Evolutionary conservation across 257 asterid species (phyloP), one percentile per base, ranked within the genome.

Genomic region (Solanum commersonii): DNA sequence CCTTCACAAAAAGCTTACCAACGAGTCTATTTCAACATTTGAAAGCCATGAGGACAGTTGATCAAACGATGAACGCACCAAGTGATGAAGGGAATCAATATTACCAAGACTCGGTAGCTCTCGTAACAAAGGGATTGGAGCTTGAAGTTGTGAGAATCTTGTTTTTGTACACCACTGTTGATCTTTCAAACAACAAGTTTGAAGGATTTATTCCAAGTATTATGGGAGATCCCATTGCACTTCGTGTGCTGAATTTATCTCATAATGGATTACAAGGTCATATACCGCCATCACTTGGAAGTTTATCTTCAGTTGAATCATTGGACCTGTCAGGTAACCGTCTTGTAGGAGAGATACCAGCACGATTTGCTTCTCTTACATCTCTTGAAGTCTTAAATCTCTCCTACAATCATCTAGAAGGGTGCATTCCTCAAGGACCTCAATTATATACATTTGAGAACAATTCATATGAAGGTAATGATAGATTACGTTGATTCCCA

Each of bases 1-100:
- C 60, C 12, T 87, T 90, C 83, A 81, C 38, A 37, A 89, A 88
- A 13, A 71, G 3, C 68, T 16, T 90, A 67, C 91, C 92, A 1
- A 35, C n/a, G 6, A 52, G 49, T 44, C 10, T 78, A 4, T 87
- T 90, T 38, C 72, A 34, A 20, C 63, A 56, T 22, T 83, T 90
- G 11, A 16, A 44, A 22, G 87, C 68, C 27, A 90, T 90, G 87
- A 84, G 15, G 84, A 76, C n/a, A 27, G 27, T 85, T 56, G 78
- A 71, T 38, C 81, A 87, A 37, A 70, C 16, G 27, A 35, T 29
- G 8, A 31, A 29, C 0, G 13, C 7, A 14, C 44, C 79, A 79
- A n/a, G 6, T 11, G 77, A 88, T 79, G 60, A 84, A 4, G 88
- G 89, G 23, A 33, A 76, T 8, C 2, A 5, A 13, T 16, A 12